Percentiles rank a stretch among this genome's conserved stretches.
These are phyloP conservation scores for Meira miltonrushii DNA, from an alignment of 1,284 basidiomycete species.

Conservation along the genomic window DNA sequence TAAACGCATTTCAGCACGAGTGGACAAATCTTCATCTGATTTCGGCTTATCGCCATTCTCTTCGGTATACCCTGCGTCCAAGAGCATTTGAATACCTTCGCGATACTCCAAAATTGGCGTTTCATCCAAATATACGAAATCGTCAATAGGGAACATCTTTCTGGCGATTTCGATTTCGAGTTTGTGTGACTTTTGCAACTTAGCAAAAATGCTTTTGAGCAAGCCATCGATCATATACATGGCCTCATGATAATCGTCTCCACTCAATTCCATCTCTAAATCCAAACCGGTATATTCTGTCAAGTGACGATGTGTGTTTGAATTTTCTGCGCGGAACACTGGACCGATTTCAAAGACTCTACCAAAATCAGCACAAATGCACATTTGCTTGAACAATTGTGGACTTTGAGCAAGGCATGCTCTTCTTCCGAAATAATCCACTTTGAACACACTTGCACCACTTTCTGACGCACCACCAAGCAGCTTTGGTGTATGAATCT, in stretches of 20 bases:
- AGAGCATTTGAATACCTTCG: slow-evolving; percentile 72
- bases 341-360: slow-evolving; percentile 49
- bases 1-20: slow-evolving; percentile 84
- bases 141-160: slow-evolving; percentile 34
- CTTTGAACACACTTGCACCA: slow-evolving; percentile 43
- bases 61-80: slow-evolving; percentile 48
- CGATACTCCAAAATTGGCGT: slow-evolving; percentile 66
- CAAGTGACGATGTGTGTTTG: slow-evolving; percentile 46
- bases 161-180: slow-evolving; percentile 31
- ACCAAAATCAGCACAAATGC: slow-evolving; percentile 43
- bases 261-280: slow-evolving; percentile 45
- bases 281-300: slow-evolving; percentile 50
- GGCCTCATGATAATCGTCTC: slow-evolving; percentile 45
- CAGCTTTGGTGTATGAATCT: slow-evolving; percentile 49
- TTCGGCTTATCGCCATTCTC: slow-evolving; percentile 40
- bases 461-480: slow-evolving; percentile 47
- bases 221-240: slow-evolving; percentile 42
- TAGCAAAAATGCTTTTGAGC: slow-evolving; percentile 44
- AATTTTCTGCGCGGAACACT: slow-evolving; percentile 50
- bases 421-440: slow-evolving; percentile 47
- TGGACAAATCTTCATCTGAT: slow-evolving; percentile 54
- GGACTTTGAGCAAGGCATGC: slow-evolving; percentile 47
- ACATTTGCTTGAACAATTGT: slow-evolving; percentile 50
- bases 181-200: slow-evolving; percentile 27
- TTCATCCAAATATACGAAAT: slow-evolving; percentile 52